Conservation (phyloP, 805 yeast species). For the Spathaspora hagerdaliae region DNA sequence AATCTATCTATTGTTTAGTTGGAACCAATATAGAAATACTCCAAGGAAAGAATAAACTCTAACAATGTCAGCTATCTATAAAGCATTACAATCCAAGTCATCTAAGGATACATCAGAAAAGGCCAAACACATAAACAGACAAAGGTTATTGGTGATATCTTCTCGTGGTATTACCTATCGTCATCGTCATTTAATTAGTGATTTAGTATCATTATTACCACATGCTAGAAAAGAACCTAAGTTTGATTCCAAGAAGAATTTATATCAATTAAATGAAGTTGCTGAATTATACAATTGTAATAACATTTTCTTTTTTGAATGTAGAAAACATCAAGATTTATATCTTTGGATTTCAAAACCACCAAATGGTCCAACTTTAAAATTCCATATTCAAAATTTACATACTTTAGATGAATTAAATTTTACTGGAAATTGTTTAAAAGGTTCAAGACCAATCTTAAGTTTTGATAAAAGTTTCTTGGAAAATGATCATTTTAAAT, state of each 20-base stretch:
- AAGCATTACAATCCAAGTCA: conserved; percentile 40
- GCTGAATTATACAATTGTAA: conserved; percentile 98
- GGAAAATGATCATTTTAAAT: conserved; percentile 57
- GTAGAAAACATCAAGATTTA: conserved; percentile 92
- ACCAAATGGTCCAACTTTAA: conserved; percentile 95
- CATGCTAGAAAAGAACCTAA: conserved; percentile 97
- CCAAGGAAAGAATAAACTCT: background rate
- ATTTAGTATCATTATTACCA: conserved; percentile 75
- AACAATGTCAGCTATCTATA: conserved; percentile 42
- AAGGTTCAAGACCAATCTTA: conserved; percentile 90
- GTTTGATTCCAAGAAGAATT: conserved; percentile 86
- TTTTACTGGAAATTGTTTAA: conserved; percentile 93
- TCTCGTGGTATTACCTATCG: conserved; percentile 94
- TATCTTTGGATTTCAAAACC: conserved; percentile 94
- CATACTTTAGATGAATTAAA: conserved; percentile 95
- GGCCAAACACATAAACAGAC: conserved; percentile 71
- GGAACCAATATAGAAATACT: background rate
- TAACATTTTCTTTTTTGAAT: conserved; percentile 89
- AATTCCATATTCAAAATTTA: conserved; percentile 89
- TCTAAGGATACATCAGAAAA: conserved; percentile 47
- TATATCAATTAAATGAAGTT: conserved; percentile 85
- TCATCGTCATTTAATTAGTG: conserved; percentile 90
- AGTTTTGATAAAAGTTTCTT: conserved; percentile 81
- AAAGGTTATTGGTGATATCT: conserved; percentile 81
- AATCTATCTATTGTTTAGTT: no score